Evolutionary conservation across 2,329 filamentous ascomycete genomes (phyloP), one percentile per base, ranked within the genome.

Genomic region (Fusarium continuum): DNA sequence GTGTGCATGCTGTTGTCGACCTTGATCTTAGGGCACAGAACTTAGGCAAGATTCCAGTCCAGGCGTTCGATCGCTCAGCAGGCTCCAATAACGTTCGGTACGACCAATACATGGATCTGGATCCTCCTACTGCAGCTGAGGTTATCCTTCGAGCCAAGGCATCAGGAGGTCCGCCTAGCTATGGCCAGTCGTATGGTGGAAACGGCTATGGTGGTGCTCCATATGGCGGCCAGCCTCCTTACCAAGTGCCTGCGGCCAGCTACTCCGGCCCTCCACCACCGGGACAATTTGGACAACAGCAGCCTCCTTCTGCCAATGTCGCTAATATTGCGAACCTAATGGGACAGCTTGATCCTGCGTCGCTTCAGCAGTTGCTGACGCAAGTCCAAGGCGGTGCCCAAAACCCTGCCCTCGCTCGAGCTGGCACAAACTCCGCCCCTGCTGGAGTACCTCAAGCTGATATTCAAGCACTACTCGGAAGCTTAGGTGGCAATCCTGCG

Each of bases 31-130:
- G 83, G 39, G 86, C 91, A 19, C 90, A 96, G 70, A 81, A 83
- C 28, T 84, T 84, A 2, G 88, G 88, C 64, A 93, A 89, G 72
- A 90, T 98, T 45, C 86, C 91, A 0, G 79, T 97, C 4, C 91
- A 94, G 69, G 86, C 96, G 6, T 97, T 97, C 72, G 91, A 96
- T 76, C 89, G 93, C 22, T 89, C 87, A 34, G 84, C 82, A 9
- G 91, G 91, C n/a, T 81, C 82, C 16, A 86, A 86, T 68, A 93
- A 91, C 64, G 88, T 96, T 56, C 87, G 88, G 36, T 97, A 92
- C 73, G 91, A 96, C 69, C 90, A 96, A 73, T 98, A 98, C 74
- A 86, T 90, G 54, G 88, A 93, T 68, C 83, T 97, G 3, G 90
- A 96, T 29, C 91, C 93, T 1, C 76, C 80, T 6, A 88, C 93